Evolutionary conservation across 1,139 yeast genomes (phyloP), one percentile per base, ranked within the genome.

Genomic region (Saccharomycopsis hybrid): DNA sequence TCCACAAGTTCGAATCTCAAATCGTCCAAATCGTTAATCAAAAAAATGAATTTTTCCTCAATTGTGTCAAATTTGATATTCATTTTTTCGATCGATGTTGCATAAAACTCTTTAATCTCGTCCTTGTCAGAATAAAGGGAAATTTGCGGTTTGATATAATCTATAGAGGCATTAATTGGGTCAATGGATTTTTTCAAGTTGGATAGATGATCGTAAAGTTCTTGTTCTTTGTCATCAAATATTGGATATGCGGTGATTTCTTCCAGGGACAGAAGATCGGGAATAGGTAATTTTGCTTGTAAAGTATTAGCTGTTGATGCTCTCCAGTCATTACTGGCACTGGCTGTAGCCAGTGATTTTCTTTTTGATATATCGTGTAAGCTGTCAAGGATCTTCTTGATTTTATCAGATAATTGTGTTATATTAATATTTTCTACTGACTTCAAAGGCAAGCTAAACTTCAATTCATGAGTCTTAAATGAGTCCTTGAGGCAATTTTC

Each of bases 121-220:
- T 52, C 54, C 43, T 50, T 44, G 33, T 27, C 30, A 11, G 45
- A 47, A 36, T 52, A 52, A 9, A 30, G 27, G 18, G 5, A 9
- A 33, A 52, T 45, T 36, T 48, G 61, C 33, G 65, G 58, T 0
- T 77, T 77, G 1, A 74, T 63, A 39, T 72, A 66, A 43, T 69
- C 65, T 3, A 74, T 53, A 0, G 80, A 74, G 1, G 74, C 74
- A 40, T 67, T 64, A 32, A 77, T 64, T 0, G 81, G 80, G 11
- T 63, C 60, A 2, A 73, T 58, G 27, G 65, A 48, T 0, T 49
- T 49, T 27, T 59, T 54, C 37, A 66, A 49, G 2, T 46, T 47
- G 2, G 52, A 39, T 57, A 63, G 55, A 50, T 57, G 47, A 48
- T 62, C 42, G 60, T 61, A 60, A 65, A 73, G 37, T 55, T 60